Evolutionary conservation across 1,284 basidiomycete species (phyloP).

Genomic region (Ceratobasidium sp.): DNA sequence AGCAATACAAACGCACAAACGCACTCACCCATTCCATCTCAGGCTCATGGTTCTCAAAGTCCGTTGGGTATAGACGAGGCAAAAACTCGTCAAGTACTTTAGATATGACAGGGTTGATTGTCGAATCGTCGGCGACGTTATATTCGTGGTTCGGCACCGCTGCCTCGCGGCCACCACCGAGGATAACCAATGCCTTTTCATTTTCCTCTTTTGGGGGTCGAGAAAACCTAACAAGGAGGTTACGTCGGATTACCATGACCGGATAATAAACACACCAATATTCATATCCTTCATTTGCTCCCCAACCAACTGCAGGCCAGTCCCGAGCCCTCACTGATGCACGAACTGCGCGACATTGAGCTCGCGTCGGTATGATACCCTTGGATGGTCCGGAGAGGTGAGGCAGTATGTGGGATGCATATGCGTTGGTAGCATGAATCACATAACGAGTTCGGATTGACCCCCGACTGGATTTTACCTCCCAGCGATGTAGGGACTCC

Average conservation of each 20-base stretch:
- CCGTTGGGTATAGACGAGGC: slow-evolving; percentile 66
- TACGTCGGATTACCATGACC: neutral
- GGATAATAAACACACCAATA: slow-evolving; percentile 68
- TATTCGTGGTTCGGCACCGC: slow-evolving; percentile 61
- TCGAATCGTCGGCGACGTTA: slow-evolving; percentile 70
- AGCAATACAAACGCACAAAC: slow-evolving; percentile 8
- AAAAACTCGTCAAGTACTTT: slow-evolving; percentile 66
- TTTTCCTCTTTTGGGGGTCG: slow-evolving; percentile 45
- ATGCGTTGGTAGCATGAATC: slow-evolving; percentile 84
- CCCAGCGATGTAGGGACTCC: slow-evolving; percentile 57
- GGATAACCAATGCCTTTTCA: slow-evolving; percentile 68
- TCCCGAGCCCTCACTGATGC: slow-evolving; percentile 57
- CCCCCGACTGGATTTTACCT: slow-evolving; percentile 69
- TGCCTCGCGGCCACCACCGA: slow-evolving; percentile 75
- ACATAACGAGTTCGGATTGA: slow-evolving; percentile 66
- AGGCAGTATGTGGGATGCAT: slow-evolving; percentile 75
- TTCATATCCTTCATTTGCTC: slow-evolving; percentile 64
- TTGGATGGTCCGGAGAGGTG: slow-evolving; percentile 61
- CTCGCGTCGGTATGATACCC: slow-evolving; percentile 76
- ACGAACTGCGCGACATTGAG: slow-evolving; percentile 73
- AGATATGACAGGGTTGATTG: slow-evolving; percentile 62
- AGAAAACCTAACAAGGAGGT: slow-evolving; percentile 31
- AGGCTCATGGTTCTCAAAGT: slow-evolving; percentile 62
- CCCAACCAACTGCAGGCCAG: slow-evolving; percentile 53
- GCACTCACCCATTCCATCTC: slow-evolving; percentile 78